phyloP scores from a whole-genome alignment of 441 rosid genomes.

The Erodium texanum region DNA sequence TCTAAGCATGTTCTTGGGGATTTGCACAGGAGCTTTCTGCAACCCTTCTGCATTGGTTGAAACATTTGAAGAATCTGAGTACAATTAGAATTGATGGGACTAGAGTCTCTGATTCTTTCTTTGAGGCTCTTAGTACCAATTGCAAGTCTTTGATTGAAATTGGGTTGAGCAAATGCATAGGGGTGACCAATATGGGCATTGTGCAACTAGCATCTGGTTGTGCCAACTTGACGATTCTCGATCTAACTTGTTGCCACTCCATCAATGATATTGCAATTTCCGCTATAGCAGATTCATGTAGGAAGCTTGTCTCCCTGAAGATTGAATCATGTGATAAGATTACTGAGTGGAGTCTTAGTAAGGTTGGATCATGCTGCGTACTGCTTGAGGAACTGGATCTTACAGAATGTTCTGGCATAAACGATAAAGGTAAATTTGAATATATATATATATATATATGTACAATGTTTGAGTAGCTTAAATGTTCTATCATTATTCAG shows the following conservation, averaged over 20 bases:
- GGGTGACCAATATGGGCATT: conserved; percentile 52
- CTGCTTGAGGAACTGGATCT: conserved; percentile 76
- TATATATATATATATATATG: too few species aligned
- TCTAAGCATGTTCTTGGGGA: conserved; percentile 10
- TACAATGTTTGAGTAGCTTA: background rate
- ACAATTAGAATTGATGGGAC: conserved; percentile 53
- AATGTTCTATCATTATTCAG: background rate
- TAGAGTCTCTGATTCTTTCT: conserved; percentile 42
- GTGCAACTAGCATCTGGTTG: conserved; percentile 50
- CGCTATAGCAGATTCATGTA: conserved; percentile 58
- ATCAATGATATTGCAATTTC: conserved; percentile 66
- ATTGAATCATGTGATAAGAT: conserved; percentile 78
- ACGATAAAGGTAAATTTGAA: conserved; percentile 50
- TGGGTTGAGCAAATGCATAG: conserved; percentile 68
- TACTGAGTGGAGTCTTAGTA: conserved; percentile 64
- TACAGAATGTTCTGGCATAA: conserved; percentile 64
- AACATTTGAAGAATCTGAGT: conserved; percentile 50
- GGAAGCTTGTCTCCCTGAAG: conserved; percentile 51
- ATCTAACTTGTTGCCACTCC: conserved; percentile 62
- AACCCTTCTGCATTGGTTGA: conserved; percentile 30
- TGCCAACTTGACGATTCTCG: conserved; percentile 40
- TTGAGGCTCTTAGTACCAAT: conserved; percentile 34
- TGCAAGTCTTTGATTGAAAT: conserved; percentile 58
- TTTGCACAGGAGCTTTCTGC: conserved; percentile 47
- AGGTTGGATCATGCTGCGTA: conserved; percentile 51